Base-by-base conservation (phyloP, 2,329 filamentous ascomycete genomes). In the Botrytis deweyae region DNA sequence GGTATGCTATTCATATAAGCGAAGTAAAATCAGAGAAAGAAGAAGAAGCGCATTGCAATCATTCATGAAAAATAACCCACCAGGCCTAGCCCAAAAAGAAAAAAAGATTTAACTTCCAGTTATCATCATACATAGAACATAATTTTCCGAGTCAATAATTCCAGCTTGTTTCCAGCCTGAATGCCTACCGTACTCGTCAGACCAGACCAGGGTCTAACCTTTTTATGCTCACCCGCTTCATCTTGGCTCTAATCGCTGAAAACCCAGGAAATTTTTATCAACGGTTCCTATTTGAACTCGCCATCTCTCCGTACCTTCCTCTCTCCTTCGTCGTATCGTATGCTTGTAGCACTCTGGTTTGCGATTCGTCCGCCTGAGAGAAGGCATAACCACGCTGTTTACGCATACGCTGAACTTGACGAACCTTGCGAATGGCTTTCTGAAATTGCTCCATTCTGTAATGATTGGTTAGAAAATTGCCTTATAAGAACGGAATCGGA, bases 301-400 rank as follows among this genome's bases (percentile, higher is more conserved):
- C 79, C 95, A 99, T 98, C 86, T 99, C 96, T 81, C 96, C 96
- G 84, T 97, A 98, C 76, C 93, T 87, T 67, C 96, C 96, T 86
- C 96, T 89, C 82, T 94, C 90, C 82, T 92, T 91, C 76, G 96
- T 99, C 70, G 96, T 99, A 84, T 99, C 96, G 84, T 99, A 99
- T 76, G 96, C 96, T 85, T 98, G 95, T 81, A 99, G 87, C 76
- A 99, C 93, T 79, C 95, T 89, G 78, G 95, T 97, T 85, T 98
- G 96, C 79, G 92, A 94, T 83, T 99, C 96, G 82, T 99, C 96
- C 74, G 95, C 97, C 84, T 98, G 95, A 79, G 94, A 97, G 84
- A 99, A 99, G 76, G 96, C 96, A 81, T 99, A 99, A 49, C 96
- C 96, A 81, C 96, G 92, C 85, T 99, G 96, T 85, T 99, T 99